A percentile compares a stretch with the other conserved stretches of the same genome.
Conservation (phyloP, 2,329 filamentous ascomycete genomes). For the Colletotrichum sp. region DNA sequence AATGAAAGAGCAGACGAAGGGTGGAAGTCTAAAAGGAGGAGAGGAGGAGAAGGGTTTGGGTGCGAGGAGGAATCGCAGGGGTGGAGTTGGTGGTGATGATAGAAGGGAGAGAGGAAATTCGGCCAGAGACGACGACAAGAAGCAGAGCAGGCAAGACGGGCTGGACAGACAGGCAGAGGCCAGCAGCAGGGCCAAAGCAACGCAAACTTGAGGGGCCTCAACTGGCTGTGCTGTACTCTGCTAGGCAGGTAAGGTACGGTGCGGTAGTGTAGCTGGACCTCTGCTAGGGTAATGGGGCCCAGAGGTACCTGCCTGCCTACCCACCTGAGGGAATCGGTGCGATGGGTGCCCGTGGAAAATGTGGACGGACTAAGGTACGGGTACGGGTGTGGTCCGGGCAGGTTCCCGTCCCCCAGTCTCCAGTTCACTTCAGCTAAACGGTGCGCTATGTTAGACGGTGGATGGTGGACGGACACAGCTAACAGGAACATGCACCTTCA, state of each 20-base stretch:
- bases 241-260: background rate
- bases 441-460: background rate
- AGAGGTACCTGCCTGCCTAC: background rate
- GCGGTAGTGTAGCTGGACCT: background rate
- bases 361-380: background rate
- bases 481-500: background rate
- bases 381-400: background rate
- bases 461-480: background rate
- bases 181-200: background rate
- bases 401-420: background rate
- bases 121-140: conserved; percentile 4
- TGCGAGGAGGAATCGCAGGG: conserved; percentile 16
- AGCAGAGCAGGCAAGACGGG: background rate
- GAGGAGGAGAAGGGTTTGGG: conserved; percentile 17
- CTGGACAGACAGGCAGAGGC: background rate
- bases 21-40: conserved; percentile 12
- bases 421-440: background rate
- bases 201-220: background rate
- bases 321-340: background rate
- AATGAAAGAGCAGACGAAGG: conserved; percentile 25
- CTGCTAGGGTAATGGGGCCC: background rate
- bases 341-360: background rate
- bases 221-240: background rate
- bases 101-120: conserved; percentile 19
- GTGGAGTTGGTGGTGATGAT: conserved; percentile 23